Evolutionary conservation across 2,329 filamentous ascomycete genomes (phyloP).

Genomic region (Phaeosphaeria sp.): DNA sequence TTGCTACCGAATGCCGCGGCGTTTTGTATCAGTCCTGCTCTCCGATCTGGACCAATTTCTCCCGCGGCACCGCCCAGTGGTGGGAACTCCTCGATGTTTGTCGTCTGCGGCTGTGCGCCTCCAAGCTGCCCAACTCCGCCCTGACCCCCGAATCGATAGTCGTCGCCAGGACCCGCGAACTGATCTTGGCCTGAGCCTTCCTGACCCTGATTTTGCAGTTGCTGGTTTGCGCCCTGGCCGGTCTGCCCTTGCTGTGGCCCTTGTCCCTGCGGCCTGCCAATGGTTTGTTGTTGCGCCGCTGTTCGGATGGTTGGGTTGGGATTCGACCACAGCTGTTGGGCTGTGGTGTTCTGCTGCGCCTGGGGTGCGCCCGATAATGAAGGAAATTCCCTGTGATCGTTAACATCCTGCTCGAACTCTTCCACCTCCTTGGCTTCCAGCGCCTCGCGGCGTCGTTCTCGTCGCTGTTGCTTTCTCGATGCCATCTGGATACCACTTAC

Average conservation of each 20-base stretch:
- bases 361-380: slow-evolving; percentile 65
- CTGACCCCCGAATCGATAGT: slow-evolving; percentile 65
- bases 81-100: slow-evolving; percentile 67
- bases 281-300: slow-evolving; percentile 58
- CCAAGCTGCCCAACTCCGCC: slow-evolving; percentile 60
- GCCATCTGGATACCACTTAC: slow-evolving; percentile 52
- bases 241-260: slow-evolving; percentile 39
- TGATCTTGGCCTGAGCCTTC: slow-evolving; percentile 56
- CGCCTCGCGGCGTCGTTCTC: neutral
- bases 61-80: slow-evolving; percentile 62
- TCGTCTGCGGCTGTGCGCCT: slow-evolving; percentile 60
- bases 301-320: slow-evolving; percentile 63
- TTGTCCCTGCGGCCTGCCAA: slow-evolving; percentile 59
- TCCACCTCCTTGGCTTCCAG: neutral
- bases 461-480: slow-evolving; percentile 1
- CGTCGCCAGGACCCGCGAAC: slow-evolving; percentile 60
- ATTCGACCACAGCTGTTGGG: slow-evolving; percentile 65
- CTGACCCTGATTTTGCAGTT: slow-evolving; percentile 50
- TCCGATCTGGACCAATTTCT: slow-evolving; percentile 59
- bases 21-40: slow-evolving; percentile 59
- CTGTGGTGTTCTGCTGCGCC: slow-evolving; percentile 59
- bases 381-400: slow-evolving; percentile 64
- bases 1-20: slow-evolving; percentile 53
- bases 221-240: slow-evolving; percentile 49
- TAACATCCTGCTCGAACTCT: slow-evolving; percentile 29